A percentile compares a stretch with the other conserved stretches of the same genome.
phyloP scores from a whole-genome alignment of 1,284 basidiomycete species.

The Moesziomyces globuligerus region DNA sequence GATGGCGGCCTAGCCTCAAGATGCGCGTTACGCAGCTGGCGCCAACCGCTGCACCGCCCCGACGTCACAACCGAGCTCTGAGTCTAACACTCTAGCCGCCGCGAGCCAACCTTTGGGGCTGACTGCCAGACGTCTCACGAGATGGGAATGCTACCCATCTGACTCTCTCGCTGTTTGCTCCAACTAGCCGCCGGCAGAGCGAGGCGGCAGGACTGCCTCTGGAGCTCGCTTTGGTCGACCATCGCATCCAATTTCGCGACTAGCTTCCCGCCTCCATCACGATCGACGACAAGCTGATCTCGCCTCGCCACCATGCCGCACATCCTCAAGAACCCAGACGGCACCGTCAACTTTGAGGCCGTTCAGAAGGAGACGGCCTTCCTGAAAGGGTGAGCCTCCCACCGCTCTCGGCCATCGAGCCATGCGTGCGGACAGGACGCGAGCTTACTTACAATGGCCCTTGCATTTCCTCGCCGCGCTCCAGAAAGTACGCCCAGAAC shows the following conservation, averaged over 20 bases:
- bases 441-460: neutral
- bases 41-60: no score
- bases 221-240: neutral
- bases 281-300: no score
- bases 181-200: no score
- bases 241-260: neutral
- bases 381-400: conserved; percentile 39
- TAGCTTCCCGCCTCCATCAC: conserved; percentile 5
- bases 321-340: conserved; percentile 45
- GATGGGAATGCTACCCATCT: no score
- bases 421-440: neutral
- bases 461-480: neutral
- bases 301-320: conserved; percentile 24
- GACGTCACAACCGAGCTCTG: no score
- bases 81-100: no score
- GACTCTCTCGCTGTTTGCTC: no score
- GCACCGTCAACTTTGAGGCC: conserved; percentile 50
- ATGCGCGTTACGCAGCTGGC: no score
- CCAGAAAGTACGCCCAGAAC: conserved; percentile 49
- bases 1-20: no score
- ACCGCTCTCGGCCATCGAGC: neutral
- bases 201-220: no score
- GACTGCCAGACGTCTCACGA: no score
- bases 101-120: no score
- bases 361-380: conserved; percentile 40